Evolutionary conservation across 2,329 filamentous ascomycete genomes (phyloP).

Genomic region (Arthrobotrys conoides): DNA sequence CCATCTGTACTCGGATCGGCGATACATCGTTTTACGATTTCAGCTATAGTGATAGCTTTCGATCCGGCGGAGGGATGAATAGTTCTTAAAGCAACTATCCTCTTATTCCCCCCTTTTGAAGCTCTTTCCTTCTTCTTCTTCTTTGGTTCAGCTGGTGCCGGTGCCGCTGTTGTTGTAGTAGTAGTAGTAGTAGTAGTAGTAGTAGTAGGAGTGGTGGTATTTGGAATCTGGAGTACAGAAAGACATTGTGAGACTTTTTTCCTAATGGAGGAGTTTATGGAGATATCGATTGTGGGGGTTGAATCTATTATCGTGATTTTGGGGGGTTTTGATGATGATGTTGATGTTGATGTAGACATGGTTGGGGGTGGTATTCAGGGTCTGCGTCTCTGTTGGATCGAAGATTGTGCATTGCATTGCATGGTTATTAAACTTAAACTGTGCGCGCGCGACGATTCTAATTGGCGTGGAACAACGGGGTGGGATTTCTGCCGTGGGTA

Average conservation of each 20-base stretch:
- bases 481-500: conserved; percentile 48
- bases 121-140: not conserved
- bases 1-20: conserved; percentile 7
- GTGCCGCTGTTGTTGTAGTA: conserved; percentile 3
- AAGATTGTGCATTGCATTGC: not conserved
- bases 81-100: conserved; percentile 39
- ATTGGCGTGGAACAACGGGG: too few species aligned
- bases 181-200: not conserved
- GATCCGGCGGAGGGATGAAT: conserved; percentile 47
- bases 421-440: too few species aligned
- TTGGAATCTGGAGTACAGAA: conserved; percentile 26
- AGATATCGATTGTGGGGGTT: conserved; percentile 37
- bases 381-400: too few species aligned
- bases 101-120: conserved; percentile 9
- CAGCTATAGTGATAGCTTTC: conserved; percentile 50
- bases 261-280: conserved; percentile 23
- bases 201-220: too few species aligned
- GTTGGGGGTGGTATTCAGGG: too few species aligned
- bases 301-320: conserved; percentile 29
- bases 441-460: not conserved
- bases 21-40: conserved; percentile 52
- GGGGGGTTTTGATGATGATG: not conserved
- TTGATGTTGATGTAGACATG: not conserved
- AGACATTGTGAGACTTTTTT: conserved; percentile 54
- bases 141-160: not conserved